Conservation (phyloP, 1,284 basidiomycete genomes). For the Boletus semigastroideus region DNA sequence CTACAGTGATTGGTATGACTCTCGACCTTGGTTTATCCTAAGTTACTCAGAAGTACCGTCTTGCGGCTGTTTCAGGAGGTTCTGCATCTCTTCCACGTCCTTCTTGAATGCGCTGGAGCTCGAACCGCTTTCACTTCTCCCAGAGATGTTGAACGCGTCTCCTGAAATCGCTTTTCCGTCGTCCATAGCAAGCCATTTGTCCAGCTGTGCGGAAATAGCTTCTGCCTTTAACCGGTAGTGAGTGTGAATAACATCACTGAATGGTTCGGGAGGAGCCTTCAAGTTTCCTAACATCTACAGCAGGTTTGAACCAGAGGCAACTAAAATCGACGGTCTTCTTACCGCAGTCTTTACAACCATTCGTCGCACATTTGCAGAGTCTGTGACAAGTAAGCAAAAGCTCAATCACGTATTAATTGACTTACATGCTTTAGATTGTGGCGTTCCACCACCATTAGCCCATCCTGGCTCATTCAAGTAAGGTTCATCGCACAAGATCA, state of each 20-base stretch:
- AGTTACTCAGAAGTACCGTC: constrained; percentile 22
- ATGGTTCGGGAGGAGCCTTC: constrained; percentile 78
- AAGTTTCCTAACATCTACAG: constrained; percentile 82
- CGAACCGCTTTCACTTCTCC: constrained; percentile 37
- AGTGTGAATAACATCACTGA: constrained; percentile 79
- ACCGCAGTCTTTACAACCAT: constrained; percentile 89
- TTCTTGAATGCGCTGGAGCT: constrained; percentile 59
- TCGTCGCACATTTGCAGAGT: constrained; percentile 82
- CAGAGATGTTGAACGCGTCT: constrained; percentile 50
- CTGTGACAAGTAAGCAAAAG: constrained; percentile 38
- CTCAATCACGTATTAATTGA: constrained; percentile 9
- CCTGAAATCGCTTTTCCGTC: constrained; percentile 57
- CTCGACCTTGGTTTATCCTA: not conserved
- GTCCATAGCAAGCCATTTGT: constrained; percentile 73
- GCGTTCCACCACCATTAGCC: constrained; percentile 68
- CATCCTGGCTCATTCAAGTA: constrained; percentile 90
- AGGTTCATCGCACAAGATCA: constrained; percentile 89
- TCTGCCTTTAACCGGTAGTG: constrained; percentile 87
- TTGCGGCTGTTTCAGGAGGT: constrained; percentile 48
- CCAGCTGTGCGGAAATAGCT: constrained; percentile 70
- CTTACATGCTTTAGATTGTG: constrained; percentile 72
- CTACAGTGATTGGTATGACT: not conserved
- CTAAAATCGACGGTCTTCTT: constrained; percentile 25
- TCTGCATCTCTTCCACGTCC: constrained; percentile 70
- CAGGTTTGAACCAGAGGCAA: constrained; percentile 5